Conservation (phyloP, 2,329 filamentous ascomycete species). For the Teratosphaeria destructans region DNA sequence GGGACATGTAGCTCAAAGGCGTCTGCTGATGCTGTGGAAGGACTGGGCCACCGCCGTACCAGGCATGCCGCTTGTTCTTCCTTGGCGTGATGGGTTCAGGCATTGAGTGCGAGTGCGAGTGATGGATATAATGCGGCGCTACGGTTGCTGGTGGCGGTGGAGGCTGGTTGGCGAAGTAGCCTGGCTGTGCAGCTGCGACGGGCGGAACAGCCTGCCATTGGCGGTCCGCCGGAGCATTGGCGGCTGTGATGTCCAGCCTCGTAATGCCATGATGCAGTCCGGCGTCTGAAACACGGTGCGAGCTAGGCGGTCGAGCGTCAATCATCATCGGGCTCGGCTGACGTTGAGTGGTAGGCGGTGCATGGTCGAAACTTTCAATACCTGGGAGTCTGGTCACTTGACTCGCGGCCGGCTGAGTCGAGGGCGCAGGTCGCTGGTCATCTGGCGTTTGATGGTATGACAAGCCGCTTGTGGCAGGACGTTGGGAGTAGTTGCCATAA, state of each 20-base stretch:
- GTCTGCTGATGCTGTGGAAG: constrained; percentile 7
- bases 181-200: constrained; percentile 9
- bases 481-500: constrained; percentile 46
- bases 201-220: constrained; percentile 15
- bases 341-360: constrained; percentile 51
- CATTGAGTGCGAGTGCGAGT: constrained; percentile 27
- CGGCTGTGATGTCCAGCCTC: constrained; percentile 51
- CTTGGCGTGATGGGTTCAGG: constrained; percentile 41
- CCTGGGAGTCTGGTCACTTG: constrained; percentile 67
- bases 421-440: constrained; percentile 46
- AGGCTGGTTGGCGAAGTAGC: constrained; percentile 9
- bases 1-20: constrained; percentile 13
- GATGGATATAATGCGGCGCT: constrained; percentile 21
- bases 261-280: constrained; percentile 56
- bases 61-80: constrained; percentile 57
- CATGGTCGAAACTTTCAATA: constrained; percentile 82
- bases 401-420: constrained; percentile 42
- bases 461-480: constrained; percentile 60
- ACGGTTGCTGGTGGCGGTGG: constrained; percentile 7
- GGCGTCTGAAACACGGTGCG: constrained; percentile 43
- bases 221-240: constrained; percentile 25
- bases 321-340: constrained; percentile 69
- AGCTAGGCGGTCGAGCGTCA: constrained; percentile 40
- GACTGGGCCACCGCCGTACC: constrained; percentile 54
- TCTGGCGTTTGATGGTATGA: constrained; percentile 66